Evolutionary conservation across 1,284 basidiomycete species (phyloP).

Genomic region (Marasmius sp.): DNA sequence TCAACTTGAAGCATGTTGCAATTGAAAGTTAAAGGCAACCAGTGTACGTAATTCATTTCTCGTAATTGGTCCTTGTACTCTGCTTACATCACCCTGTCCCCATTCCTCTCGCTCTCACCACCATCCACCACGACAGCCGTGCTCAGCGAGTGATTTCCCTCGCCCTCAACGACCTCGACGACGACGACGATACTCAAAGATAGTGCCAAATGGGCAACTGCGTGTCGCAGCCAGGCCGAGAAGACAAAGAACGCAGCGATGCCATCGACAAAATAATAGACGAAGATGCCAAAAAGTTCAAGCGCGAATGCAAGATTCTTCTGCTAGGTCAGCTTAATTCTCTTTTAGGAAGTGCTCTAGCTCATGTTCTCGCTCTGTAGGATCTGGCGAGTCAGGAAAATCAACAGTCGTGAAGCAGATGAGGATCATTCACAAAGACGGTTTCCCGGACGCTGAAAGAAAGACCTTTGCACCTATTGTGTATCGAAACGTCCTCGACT

Average conservation of each 20-base stretch:
- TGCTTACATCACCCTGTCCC: background rate
- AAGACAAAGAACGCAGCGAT: conserved; percentile 8
- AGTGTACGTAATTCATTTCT: background rate
- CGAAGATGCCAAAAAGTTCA: conserved; percentile 8
- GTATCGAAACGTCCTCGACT: conserved; percentile 75
- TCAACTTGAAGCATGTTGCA: background rate
- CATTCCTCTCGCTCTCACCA: background rate
- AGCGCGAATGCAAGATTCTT: conserved; percentile 6
- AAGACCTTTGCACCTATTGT: conserved; percentile 70
- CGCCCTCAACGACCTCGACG: background rate
- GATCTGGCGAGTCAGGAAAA: conserved; percentile 65
- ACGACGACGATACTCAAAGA: background rate
- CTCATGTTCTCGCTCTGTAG: conserved; percentile 12
- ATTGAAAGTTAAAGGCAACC: background rate
- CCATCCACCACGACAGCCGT: background rate
- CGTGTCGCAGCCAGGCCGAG: conserved; percentile 7
- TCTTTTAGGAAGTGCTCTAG: background rate
- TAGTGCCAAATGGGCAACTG: conserved; percentile 9
- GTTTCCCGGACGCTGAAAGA: conserved; percentile 74
- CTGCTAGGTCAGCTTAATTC: conserved; percentile 3
- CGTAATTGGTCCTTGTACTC: background rate
- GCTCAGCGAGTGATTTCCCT: background rate
- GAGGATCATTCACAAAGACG: conserved; percentile 91
- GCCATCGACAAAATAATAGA: conserved; percentile 8
- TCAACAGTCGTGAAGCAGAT: conserved; percentile 90